Conservation (phyloP, 2,329 filamentous ascomycete genomes). For the Colletotrichum echinochloae region DNA sequence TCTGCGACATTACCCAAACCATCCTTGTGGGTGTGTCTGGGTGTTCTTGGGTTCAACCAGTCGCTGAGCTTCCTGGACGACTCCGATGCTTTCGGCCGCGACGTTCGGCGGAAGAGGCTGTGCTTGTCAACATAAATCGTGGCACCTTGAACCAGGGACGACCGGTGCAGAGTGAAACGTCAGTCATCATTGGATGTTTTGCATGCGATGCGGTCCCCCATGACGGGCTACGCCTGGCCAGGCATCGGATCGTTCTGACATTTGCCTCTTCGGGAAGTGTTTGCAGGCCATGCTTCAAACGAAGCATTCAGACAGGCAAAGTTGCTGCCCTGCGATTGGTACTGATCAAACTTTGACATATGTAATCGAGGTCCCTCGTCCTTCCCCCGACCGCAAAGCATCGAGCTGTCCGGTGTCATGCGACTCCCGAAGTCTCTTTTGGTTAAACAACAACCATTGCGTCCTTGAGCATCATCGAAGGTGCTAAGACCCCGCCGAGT, state of each 20-base stretch:
- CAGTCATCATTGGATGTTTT: constrained; percentile 35
- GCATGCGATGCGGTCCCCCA: constrained; percentile 17
- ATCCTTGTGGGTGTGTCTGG: constrained; percentile 16
- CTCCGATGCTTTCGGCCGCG: constrained; percentile 23
- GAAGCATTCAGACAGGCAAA: constrained; percentile 31
- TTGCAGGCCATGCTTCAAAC: constrained; percentile 39
- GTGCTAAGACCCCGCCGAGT: constrained; percentile 24
- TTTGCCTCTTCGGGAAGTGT: constrained; percentile 38
- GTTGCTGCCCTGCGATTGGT: constrained; percentile 41
- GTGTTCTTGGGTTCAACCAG: constrained; percentile 22
- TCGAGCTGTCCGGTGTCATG: constrained; percentile 31
- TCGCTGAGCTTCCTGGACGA: constrained; percentile 24
- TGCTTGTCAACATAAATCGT: constrained; percentile 34
- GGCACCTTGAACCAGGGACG: constrained; percentile 28
- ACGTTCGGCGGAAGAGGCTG: constrained; percentile 28
- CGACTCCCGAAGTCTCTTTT: constrained; percentile 4
- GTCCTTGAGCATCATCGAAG: constrained; percentile 10
- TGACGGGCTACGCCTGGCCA: constrained; percentile 28
- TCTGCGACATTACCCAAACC: constrained; percentile 37
- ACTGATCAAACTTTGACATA: constrained; percentile 42
- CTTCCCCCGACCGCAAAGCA: constrained; percentile 31
- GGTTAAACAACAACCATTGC: constrained; percentile 7
- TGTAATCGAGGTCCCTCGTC: constrained; percentile 23
- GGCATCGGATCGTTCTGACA: constrained; percentile 35
- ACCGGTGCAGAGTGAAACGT: constrained; percentile 39